Percentiles rank a stretch among this genome's conserved stretches.
Conservation (phyloP, 2,329 filamentous ascomycete species). For the Ascomycota sp. region DNA sequence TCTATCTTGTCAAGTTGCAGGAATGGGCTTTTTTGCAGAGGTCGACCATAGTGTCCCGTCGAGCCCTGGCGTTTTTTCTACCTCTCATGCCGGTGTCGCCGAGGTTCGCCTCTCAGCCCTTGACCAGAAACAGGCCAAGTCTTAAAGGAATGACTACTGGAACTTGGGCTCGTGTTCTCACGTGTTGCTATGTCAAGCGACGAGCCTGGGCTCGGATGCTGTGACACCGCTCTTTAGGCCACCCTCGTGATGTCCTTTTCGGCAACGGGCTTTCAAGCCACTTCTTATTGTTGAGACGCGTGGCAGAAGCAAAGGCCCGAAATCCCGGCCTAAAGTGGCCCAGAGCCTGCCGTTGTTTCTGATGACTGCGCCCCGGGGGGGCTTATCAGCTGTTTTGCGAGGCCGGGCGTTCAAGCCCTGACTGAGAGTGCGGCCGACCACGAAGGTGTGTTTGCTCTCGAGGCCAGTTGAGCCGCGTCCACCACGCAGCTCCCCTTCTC, state of each 20-base stretch:
- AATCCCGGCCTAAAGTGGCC: background rate
- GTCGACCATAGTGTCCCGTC: background rate
- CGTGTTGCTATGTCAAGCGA: conserved; percentile 1
- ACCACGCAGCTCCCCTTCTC: background rate
- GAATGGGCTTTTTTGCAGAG: background rate
- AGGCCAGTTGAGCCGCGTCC: background rate
- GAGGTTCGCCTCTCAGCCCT: conserved; percentile 1
- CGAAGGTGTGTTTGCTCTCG: background rate
- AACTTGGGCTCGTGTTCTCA: conserved; percentile 1
- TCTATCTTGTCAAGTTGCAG: background rate
- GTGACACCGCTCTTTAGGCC: conserved; percentile 1
- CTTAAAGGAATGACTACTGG: background rate
- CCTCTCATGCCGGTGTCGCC: conserved; percentile 1
- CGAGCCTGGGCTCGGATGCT: conserved; percentile 1
- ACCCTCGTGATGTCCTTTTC: background rate
- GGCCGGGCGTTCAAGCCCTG: no score
- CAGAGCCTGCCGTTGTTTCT: background rate
- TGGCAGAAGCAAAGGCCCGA: conserved; percentile 2
- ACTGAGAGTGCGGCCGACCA: background rate
- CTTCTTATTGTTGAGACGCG: conserved; percentile 1
- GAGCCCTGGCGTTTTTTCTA: background rate
- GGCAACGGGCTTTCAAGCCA: conserved; percentile 1
- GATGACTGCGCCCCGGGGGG: background rate
- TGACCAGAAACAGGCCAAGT: background rate
- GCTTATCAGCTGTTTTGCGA: no score